Evolutionary conservation across 2,329 filamentous ascomycete genomes (phyloP), one percentile per base, ranked within the genome.

Genomic region (Monosporascus sp.): DNA sequence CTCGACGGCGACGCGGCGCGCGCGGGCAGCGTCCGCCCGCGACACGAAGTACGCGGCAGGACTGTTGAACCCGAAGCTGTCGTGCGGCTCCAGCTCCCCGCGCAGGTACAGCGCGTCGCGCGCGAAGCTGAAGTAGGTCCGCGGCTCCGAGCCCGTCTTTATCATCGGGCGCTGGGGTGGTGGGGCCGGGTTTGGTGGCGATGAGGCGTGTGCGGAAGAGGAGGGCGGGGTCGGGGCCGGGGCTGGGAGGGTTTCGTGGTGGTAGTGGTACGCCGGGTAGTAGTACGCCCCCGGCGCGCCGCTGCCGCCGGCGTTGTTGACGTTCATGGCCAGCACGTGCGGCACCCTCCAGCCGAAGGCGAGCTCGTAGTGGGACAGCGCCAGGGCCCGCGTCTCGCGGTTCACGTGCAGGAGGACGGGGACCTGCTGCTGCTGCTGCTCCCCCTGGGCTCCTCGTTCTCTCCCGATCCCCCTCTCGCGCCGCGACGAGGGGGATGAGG

Each of bases 21-120:
- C 75, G 27, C 74, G 71, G 15, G 56, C 56, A 34, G 74, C 71
- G 60, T 79, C 76, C 51, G 70, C 66, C n/a, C 63, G 61, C 17
- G 65, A 61, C 20, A 79, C 55, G 59, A 78, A 79, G 59, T 78
- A 77, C 47, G 73, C 70, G 73, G 78, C 74, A 25, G 77, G 75
- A 49, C 68, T 67, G 66, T 72, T 74, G 68, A 76, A 73, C 25
- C 74, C 76, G 65, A 72, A 72, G 42, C 61, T 65, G 58, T 77
- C 73, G 62, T 69, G 72, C 14, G 74, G 73, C 66, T 79, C 75
- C 11, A 79, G 68, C 61, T 77, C 74, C 50, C 77, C 77, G 1
- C 70, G 64, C 41, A 80, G 69, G 54, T 76, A 72, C 25, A 80
- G 65, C n/a, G 71, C 67, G 66, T 80, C 77, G 27, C 65, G 65